Base-by-base conservation (phyloP, 2,329 filamentous ascomycete species). In the Aspergillus ruber region DNA sequence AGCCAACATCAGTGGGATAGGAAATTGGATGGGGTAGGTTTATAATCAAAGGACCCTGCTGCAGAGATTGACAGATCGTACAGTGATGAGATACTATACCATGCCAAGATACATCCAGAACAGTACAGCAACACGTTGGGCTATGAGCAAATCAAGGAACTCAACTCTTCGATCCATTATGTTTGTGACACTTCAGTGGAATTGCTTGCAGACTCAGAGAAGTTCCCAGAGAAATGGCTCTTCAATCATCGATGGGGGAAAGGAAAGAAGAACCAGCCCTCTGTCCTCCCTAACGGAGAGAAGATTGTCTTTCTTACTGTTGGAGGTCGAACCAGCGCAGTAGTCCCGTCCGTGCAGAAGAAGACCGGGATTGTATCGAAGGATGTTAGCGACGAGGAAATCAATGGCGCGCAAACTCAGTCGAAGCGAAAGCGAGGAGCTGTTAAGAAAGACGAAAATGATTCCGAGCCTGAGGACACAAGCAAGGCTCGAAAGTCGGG, bases 221-320 rank as follows among this genome's bases (percentile, higher is more conserved):
- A 86, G 60, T 96, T 97, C 53, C 93, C 93, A 0, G 76, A 86
- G 4, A 78, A 90, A 51, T 98, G 93, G 89, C 73, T 95, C 9
- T 94, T 95, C 74, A 85, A 86, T 52, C 78, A 94, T 63, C 81
- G 90, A 21, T 97, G 93, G 93, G 82, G 84, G 10, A 95, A 96
- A 62, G 88, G 88, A 17, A 89, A 88, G 62, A 90, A 91, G 62
- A 79, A 78, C 25, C 76, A 81, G 1, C 69, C 77, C 0, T 80
- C 79, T 4, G 79, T 77, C 43, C 70, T 97, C 23, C 91, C 91
- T 0, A 94, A 82, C 54, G 93, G 93, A 0, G 85, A 90, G 53
- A 90, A 86, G 67, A 84, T 97, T 41, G 82, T 83, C 0, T 93
- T 91, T 61, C 70, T 97, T 43, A 96, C 86, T 0, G 91, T 97